phyloP scores from a whole-genome alignment of 78 protist species.

The Dictyostelium brefeldianum region DNA sequence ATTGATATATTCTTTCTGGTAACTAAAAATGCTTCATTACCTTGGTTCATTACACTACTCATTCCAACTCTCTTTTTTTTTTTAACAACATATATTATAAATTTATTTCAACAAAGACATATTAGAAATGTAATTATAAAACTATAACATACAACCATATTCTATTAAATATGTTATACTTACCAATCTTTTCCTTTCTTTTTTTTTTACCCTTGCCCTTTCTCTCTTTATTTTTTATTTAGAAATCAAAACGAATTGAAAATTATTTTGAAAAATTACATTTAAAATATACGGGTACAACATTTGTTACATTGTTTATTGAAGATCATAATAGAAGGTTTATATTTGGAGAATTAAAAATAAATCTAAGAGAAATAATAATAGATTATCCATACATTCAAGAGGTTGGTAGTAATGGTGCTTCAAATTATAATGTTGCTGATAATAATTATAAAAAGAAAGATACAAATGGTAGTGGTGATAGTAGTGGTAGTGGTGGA shows the following conservation, averaged over 20 bases:
- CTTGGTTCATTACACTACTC: not conserved
- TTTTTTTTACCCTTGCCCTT: not conserved
- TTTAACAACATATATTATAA: not conserved
- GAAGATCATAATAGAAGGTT: not conserved
- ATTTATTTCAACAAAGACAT: not conserved
- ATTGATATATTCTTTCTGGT: not conserved
- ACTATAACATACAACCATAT: too few relatives aligned
- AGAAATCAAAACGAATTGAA: not conserved
- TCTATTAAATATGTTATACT: too few relatives aligned
- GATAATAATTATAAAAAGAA: not conserved
- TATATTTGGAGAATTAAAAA: not conserved
- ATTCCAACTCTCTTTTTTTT: not conserved
- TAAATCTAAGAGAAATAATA: not conserved
- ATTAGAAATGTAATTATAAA: not conserved
- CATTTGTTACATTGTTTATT: not conserved
- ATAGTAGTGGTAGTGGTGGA: not conserved
- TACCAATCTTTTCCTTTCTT: not conserved
- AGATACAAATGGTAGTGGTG: not conserved
- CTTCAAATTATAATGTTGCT: not conserved
- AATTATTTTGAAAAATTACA: conserved; percentile 3
- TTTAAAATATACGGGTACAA: not conserved
- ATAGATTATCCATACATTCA: not conserved
- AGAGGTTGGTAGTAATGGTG: not conserved
- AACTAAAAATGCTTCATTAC: not conserved
- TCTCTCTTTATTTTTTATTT: not conserved